These are phyloP conservation scores for Chaetomiaceae sp. DNA, from an alignment of 2,329 filamentous ascomycete genomes.

Conservation along the genomic window DNA sequence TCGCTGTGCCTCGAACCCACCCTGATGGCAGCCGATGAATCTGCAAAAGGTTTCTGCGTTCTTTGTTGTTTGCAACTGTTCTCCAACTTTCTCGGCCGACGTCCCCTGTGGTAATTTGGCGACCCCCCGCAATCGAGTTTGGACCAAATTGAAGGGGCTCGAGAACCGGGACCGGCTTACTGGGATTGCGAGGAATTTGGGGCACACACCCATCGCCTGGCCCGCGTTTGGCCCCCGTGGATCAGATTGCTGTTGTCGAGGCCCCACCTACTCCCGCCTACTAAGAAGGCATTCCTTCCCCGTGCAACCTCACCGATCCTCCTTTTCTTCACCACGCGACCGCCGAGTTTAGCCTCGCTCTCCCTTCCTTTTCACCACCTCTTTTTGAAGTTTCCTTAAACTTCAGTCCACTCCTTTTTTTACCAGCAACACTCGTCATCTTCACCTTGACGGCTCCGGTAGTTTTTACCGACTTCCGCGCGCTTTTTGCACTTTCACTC, in stretches of 20 bases:
- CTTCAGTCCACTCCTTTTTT: constrained; percentile 26
- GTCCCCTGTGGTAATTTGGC: constrained; percentile 4
- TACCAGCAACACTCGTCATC: constrained; percentile 6
- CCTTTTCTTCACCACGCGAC: constrained; percentile 20
- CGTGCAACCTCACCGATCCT: constrained; percentile 1
- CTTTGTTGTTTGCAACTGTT: background rate
- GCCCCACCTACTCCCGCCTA: constrained; percentile 15
- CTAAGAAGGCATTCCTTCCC: constrained; percentile 15
- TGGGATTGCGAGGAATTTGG: constrained; percentile 16
- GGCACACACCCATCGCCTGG: constrained; percentile 9
- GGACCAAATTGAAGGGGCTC: constrained; percentile 23
- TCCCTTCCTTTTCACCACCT: constrained; percentile 5
- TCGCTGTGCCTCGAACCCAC: background rate
- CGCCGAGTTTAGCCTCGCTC: constrained; percentile 17
- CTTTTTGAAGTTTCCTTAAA: constrained; percentile 19
- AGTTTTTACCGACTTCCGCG: constrained; percentile 1
- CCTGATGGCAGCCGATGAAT: background rate
- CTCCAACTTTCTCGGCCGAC: background rate
- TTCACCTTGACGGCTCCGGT: constrained; percentile 3
- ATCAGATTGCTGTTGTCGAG: constrained; percentile 16
- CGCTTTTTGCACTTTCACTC: constrained; percentile 22
- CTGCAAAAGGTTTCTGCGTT: background rate
- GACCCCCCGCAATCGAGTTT: constrained; percentile 5
- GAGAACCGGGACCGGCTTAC: constrained; percentile 19
- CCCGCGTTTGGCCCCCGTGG: constrained; percentile 11